Evolutionary conservation across 2,329 filamentous ascomycete genomes (phyloP).

Genomic region (Monilinia fructigena): DNA sequence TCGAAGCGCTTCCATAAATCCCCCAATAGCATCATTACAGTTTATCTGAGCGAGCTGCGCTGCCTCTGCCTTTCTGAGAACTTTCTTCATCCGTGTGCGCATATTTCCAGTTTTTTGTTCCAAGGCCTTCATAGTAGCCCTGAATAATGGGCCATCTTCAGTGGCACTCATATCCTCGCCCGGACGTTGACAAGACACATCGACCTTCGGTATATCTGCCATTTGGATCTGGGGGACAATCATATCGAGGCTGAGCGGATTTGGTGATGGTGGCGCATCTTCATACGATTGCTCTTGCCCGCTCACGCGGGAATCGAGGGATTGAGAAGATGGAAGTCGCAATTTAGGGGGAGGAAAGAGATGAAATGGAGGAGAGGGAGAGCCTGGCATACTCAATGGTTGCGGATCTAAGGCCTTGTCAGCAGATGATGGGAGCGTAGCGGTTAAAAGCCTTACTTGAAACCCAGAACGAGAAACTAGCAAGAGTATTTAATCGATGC

Average conservation of each 20-base stretch:
- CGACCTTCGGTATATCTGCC: slow-evolving; percentile 65
- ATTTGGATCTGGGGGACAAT: slow-evolving; percentile 23
- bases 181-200: slow-evolving; percentile 81
- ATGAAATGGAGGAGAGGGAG: slow-evolving; percentile 71
- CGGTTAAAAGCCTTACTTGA: slow-evolving; percentile 60
- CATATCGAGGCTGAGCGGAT: slow-evolving; percentile 44
- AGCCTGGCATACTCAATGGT: slow-evolving; percentile 57
- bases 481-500: slow-evolving; percentile 82
- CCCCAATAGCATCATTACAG: slow-evolving; percentile 80
- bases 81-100: slow-evolving; percentile 91
- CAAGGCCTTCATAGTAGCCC: slow-evolving; percentile 92
- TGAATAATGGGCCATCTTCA: slow-evolving; percentile 92
- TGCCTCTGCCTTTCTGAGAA: slow-evolving; percentile 89
- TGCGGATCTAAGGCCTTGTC: slow-evolving; percentile 33
- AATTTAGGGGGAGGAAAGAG: slow-evolving; percentile 72
- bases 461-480: slow-evolving; percentile 94
- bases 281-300: slow-evolving; percentile 57
- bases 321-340: slow-evolving; percentile 82
- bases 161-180: slow-evolving; percentile 80
- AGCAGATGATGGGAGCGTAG: slow-evolving; percentile 24
- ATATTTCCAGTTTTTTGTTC: slow-evolving; percentile 97
- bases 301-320: slow-evolving; percentile 78
- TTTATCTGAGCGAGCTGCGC: slow-evolving; percentile 75
- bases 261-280: slow-evolving; percentile 59
- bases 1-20: slow-evolving; percentile 80